phyloP scores from a whole-genome alignment of 345 rosid species.

The Populus nigra region DNA sequence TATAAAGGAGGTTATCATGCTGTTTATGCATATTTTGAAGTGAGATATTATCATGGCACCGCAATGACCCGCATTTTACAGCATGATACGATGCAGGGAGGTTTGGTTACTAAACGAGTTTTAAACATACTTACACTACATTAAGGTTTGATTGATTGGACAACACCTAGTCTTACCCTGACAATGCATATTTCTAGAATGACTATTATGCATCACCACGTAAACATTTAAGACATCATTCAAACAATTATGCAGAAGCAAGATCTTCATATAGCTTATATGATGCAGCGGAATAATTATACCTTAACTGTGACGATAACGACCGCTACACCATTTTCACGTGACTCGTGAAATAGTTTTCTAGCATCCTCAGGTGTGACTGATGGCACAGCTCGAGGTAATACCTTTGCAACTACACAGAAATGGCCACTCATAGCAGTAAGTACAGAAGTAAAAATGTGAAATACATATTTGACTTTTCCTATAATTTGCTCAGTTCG shows the following conservation, averaged over 20 bases:
- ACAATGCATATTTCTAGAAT: not conserved
- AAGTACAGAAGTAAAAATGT: not conserved
- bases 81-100: not conserved
- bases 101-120: not conserved
- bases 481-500: not conserved
- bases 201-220: not conserved
- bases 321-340: slow-evolving; percentile 29
- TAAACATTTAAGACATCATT: not conserved
- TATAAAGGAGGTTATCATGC: not conserved
- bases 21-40: not conserved
- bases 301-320: slow-evolving; percentile 38
- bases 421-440: not conserved
- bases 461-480: not conserved
- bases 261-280: not conserved
- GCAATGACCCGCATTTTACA: not conserved
- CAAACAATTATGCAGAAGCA: not conserved
- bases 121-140: not conserved
- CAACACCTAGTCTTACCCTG: not conserved
- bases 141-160: not conserved
- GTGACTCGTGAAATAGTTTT: slow-evolving; percentile 26
- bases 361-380: slow-evolving; percentile 33
- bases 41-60: too few relatives aligned
- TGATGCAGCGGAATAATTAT: not conserved
- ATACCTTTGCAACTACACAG: slow-evolving; percentile 25
- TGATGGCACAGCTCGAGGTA: slow-evolving; percentile 36